phyloP scores from a whole-genome alignment of 371 early-diverging fungal species.

The Thermomucor indicae-seudaticae region DNA sequence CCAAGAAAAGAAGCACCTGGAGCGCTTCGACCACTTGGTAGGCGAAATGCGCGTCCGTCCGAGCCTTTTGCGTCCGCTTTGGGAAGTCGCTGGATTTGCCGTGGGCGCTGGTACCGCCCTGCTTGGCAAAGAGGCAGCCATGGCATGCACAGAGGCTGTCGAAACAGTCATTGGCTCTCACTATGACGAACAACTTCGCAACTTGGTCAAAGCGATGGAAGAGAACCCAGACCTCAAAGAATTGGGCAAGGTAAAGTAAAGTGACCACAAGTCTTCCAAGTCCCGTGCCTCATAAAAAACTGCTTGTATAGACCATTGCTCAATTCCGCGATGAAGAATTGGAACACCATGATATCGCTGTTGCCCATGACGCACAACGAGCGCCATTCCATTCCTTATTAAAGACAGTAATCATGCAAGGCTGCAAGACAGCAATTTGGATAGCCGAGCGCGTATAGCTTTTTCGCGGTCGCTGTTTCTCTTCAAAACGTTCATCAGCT shows the following conservation, averaged over 20 bases:
- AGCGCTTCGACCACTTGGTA: constrained; percentile 73
- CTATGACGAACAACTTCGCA: constrained; percentile 90
- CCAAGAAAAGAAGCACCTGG: constrained; percentile 86
- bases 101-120: constrained; percentile 87
- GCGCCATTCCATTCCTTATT: constrained; percentile 76
- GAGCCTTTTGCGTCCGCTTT: constrained; percentile 79
- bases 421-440: constrained; percentile 85
- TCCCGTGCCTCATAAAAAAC: not conserved
- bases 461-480: no score
- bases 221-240: constrained; percentile 46
- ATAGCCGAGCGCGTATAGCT: constrained; percentile 50
- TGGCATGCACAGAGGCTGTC: constrained; percentile 98
- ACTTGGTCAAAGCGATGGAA: constrained; percentile 58
- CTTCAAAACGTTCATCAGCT: no score
- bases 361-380: constrained; percentile 82
- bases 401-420: constrained; percentile 70
- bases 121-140: constrained; percentile 92
- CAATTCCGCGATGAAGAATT: constrained; percentile 94
- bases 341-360: constrained; percentile 90
- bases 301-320: constrained; percentile 45
- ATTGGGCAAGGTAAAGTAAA: constrained; percentile 49
- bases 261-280: not conserved
- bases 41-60: constrained; percentile 81
- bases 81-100: constrained; percentile 85
- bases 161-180: constrained; percentile 97